Evolutionary conservation across 345 rosid genomes (phyloP), one percentile per base, ranked within the genome.

Genomic region (Citrus australasica): DNA sequence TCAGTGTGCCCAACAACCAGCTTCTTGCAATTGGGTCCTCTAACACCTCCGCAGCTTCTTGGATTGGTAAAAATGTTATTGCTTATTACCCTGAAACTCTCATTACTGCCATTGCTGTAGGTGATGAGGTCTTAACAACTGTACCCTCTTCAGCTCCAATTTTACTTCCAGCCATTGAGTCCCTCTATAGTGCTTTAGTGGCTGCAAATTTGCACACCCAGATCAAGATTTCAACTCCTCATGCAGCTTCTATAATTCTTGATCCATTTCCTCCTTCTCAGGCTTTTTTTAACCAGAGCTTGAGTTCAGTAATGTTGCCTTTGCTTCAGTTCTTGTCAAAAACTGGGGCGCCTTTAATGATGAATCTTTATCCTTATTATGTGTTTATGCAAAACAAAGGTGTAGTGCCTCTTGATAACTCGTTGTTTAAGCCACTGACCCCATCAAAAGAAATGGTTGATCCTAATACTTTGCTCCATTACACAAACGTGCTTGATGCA

Each of bases 381-480:
- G 98, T 94, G 32, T 96, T 90, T 70, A 92, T 96, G 98, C 87
- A 96, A 84, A 92, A 92, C 83, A 96, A 94, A 82, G 98, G 98
- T 4, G 98, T 94, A 53, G 98, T 96, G 69, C 98, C 99, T 32
- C 84, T 96, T 7, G 99, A 94, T 72, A 92, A 92, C 79, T 82
- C 97, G 10, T 84, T 96, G 86, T 96, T 96, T 81, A 84, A 92
- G 88, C 98, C 98, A 5, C 86, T 96, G 86, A 94, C 92, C 8
- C 98, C 99, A 0, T 81, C 92, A 32, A 94, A 94, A 65, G 98
- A 96, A 71, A 94, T 96, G 99, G 98, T 96, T 74, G 99, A 96
- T 78, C 98, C 98, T 1, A 96, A 96, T 68, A 94, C 99, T 78
- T 79, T 94, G 90, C 79, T 96, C 79, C 99, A 92, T 80, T 96